Base-by-base conservation (phyloP, 371 early-diverging fungal genomes). In the Mucor lusitanicus region DNA sequence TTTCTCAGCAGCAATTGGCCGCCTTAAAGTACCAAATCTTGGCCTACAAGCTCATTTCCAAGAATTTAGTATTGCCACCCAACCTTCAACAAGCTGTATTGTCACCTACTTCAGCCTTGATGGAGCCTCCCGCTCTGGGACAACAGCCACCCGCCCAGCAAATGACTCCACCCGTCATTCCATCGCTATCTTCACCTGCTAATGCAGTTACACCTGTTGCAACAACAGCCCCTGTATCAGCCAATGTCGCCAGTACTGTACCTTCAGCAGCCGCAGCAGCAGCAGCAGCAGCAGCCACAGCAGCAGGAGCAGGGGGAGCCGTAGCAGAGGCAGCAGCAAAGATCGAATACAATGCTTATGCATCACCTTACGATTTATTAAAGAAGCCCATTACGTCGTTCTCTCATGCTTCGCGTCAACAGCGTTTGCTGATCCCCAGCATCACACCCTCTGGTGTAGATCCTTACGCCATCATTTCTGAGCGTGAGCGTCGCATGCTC, bases 401-500 rank as follows among this genome's bases (percentile, higher is more conserved):
- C 37, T 71, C 81, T 28, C 85, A 87, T 68, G 83, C 86, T 3
- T 87, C 89, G n/a, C 85, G 86, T 33, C 86, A 90, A 60, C 94
- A 92, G 66, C 86, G 89, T 1, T 66, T 90, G 7, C 71, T 92
- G 17, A 85, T 91, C 21, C 93, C 93, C 33, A 86, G 89, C 37
- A 84, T 93, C 11, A 88, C 88, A 25, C 96, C 97, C 0, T 56
- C 71, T 2, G 95, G 93, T 32, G 66, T 94, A 27, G 96, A 96
- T 72, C 90, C 93, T 9, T 77, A 87, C 23, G 84, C 85, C 0
- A 68, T 97, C 61, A 74, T 88, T 0, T 76, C 85, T 40, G 94
- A 95, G 76, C 88, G 94, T 15, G 94, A 97, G 62, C 85, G 87
- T 33, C 79, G 86, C 23, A 76, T 95, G 32, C 70, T 83, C 12